Evolutionary conservation across 805 yeast genomes (phyloP).

Genomic region (Kodamaea lidongshanica): DNA sequence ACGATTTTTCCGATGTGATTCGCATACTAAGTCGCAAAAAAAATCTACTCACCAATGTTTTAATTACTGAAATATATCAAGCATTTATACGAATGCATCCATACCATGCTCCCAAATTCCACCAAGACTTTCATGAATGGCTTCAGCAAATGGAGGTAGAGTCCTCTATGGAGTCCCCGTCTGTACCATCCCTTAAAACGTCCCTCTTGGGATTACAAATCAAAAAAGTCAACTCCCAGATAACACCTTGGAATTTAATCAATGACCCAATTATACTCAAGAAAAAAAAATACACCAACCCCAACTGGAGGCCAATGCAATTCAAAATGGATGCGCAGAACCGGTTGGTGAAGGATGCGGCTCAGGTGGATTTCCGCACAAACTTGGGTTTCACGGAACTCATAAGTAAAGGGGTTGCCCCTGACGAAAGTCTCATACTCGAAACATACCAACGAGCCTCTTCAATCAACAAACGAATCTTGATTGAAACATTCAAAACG

Average conservation of each 20-base stretch:
- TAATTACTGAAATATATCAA: constrained; percentile 21
- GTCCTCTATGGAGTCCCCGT: constrained; percentile 1
- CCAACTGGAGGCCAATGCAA: constrained; percentile 19
- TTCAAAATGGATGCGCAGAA: constrained; percentile 13
- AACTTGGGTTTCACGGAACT: constrained; percentile 29
- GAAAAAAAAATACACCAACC: constrained; percentile 19
- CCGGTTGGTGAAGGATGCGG: constrained; percentile 11
- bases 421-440: constrained; percentile 27
- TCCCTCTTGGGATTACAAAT: constrained; percentile 19
- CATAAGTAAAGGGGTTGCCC: constrained; percentile 30
- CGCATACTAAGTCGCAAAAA: constrained; percentile 19
- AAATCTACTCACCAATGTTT: constrained; percentile 18
- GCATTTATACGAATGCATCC: constrained; percentile 32
- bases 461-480: constrained; percentile 15
- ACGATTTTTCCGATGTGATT: constrained; percentile 19
- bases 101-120: constrained; percentile 21
- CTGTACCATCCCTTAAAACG: too few relatives aligned
- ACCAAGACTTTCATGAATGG: constrained; percentile 16
- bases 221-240: constrained; percentile 17
- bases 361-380: constrained; percentile 26
- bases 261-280: constrained; percentile 9
- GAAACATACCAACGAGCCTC: constrained; percentile 27
- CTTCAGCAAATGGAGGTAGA: too few relatives aligned
- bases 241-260: constrained; percentile 22
- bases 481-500: constrained; percentile 18